Base-by-base conservation (phyloP, 371 early-diverging fungal genomes). In the Mortierella polycephala region DNA sequence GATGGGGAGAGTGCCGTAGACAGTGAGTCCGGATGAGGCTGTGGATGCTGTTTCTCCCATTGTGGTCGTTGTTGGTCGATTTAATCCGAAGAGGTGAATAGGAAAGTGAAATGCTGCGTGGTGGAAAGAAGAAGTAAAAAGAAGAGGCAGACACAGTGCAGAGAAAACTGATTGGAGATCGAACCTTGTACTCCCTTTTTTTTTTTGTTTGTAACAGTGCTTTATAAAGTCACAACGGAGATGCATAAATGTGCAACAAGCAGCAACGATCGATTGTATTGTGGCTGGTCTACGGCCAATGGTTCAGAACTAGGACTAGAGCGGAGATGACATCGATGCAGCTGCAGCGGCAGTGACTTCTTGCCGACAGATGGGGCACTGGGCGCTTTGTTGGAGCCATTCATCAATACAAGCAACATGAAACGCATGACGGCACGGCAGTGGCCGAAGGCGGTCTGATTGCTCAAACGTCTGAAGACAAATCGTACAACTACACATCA, bases 311-410 rank as follows among this genome's bases (percentile, higher is more conserved):
- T 30, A 30, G 30, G 30, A 30, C 30, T 30, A 30, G 30, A 4
- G 30, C 30, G 1, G 30, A 4, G 4, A 46, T 37, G 11, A 50
- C 68, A 67, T 67, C 13, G 60, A n/a, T 8, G 44, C 41, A 1
- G 55, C 68, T 47, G 61, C 23, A 10, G 39, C 46, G 1, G 53
- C 49, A 16, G 52, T 62, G 51, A 69, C 69, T 14, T 62, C 63
- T 13, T 69, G 69, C 53, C 69, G 50, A 44, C 69, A 69, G 30
- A 69, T 69, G 12, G 69, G 69, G 45, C 69, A 69, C 23, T 63
- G 69, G 2, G 59, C 62, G 42, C 52, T 62, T 30, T 37, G 30
- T 14, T 16, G 44, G 3, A 69, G 53, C 69, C 69, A 69, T 14
- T 57, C 58, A 46, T 69, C 69, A n/a, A 69, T 69, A 39, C 69